Evolutionary conservation across 2,329 filamentous ascomycete genomes (phyloP).

Genomic region (Fusarium protoensiforme): DNA sequence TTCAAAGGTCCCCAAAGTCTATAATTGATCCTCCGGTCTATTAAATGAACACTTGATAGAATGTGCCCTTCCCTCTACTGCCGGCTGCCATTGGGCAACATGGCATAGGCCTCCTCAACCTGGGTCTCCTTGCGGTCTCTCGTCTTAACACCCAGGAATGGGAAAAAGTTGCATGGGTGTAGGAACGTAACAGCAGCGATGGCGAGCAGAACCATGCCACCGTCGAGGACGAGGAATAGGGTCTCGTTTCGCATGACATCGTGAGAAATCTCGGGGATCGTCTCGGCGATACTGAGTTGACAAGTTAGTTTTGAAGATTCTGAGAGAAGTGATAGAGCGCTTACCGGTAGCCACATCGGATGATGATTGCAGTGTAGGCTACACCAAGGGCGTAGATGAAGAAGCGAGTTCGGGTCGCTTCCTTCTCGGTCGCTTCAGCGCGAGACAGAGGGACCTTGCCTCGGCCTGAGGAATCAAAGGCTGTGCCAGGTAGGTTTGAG

Average conservation of each 20-base stretch:
- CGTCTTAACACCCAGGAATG: conserved; percentile 15
- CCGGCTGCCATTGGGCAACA: not conserved
- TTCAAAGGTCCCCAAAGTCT: not conserved
- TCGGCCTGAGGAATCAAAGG: not conserved
- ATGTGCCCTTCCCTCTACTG: not conserved
- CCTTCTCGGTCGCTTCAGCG: conserved; percentile 17
- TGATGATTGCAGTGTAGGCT: conserved; percentile 26
- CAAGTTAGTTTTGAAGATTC: not conserved
- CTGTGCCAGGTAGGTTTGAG: not conserved
- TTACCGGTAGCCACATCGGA: conserved; percentile 33
- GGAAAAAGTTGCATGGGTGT: conserved; percentile 29
- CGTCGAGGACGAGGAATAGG: conserved; percentile 28
- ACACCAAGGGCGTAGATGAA: conserved; percentile 28
- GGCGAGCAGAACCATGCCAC: conserved; percentile 22
- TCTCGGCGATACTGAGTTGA: conserved; percentile 23
- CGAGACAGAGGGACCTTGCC: conserved; percentile 14
- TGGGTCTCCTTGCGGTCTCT: not conserved
- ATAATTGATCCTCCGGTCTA: not conserved
- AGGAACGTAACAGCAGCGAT: conserved; percentile 18
- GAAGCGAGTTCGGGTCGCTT: conserved; percentile 7
- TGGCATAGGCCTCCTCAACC: not conserved
- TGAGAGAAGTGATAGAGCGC: rapidly evolving
- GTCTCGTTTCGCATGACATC: conserved; percentile 30
- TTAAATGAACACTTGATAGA: not conserved
- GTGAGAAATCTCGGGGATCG: conserved; percentile 5